These are phyloP conservation scores for Corymbia citriodora DNA, from an alignment of 441 rosid species.

Conservation along the genomic window DNA sequence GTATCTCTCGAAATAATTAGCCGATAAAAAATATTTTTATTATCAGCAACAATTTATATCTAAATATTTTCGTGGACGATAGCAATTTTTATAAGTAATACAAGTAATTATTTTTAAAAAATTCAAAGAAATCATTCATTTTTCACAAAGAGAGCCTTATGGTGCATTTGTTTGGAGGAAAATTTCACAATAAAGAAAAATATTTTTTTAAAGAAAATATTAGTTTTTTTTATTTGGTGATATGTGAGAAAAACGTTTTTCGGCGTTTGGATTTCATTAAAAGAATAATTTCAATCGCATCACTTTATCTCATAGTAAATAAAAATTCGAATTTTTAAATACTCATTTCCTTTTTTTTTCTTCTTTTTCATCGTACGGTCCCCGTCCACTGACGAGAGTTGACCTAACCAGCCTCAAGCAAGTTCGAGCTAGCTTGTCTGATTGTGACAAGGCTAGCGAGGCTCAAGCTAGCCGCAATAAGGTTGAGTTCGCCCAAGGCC, in stretches of 20 bases:
- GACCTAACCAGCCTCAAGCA: not conserved
- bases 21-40: too few species aligned
- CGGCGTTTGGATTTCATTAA: not conserved
- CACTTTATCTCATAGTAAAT: not conserved
- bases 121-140: too few species aligned
- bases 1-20: not conserved
- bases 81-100: too few species aligned
- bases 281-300: not conserved
- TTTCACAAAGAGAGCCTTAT: not conserved
- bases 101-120: too few species aligned
- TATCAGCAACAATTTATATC: too few species aligned
- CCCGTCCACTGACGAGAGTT: rapidly evolving
- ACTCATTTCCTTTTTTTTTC: not conserved
- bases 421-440: not conserved
- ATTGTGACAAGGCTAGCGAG: too few species aligned
- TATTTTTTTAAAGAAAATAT: not conserved
- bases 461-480: too few species aligned
- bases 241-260: not conserved
- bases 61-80: too few species aligned
- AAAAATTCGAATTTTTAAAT: not conserved
- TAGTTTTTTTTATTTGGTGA: not conserved
- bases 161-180: not conserved
- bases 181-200: not conserved
- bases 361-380: too few species aligned
- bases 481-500: too few species aligned